These are phyloP conservation scores for Ceratobasidium papillatum DNA, from an alignment of 1,284 basidiomycete genomes.

Conservation along the genomic window DNA sequence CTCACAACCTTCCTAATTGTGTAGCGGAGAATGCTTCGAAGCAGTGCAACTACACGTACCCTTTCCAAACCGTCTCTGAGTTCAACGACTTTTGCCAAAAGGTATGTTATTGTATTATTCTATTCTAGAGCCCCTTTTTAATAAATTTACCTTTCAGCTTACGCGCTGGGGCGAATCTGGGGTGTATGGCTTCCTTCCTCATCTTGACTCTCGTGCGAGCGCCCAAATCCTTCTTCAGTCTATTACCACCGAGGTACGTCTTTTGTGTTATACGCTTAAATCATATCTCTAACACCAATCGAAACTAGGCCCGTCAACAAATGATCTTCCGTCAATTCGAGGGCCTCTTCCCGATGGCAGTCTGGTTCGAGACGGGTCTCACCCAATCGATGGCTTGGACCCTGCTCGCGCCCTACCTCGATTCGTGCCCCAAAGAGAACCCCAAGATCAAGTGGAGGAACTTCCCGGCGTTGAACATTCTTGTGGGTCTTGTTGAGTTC, in stretches of 20 bases:
- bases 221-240: constrained; percentile 67
- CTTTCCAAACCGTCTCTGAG: constrained; percentile 65
- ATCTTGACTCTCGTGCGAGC: constrained; percentile 66
- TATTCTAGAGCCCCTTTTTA: neutral
- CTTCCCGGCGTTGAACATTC: constrained; percentile 63
- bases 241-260: constrained; percentile 65
- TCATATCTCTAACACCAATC: neutral
- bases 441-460: constrained; percentile 64
- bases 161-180: constrained; percentile 70
- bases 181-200: constrained; percentile 67
- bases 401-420: constrained; percentile 65
- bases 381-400: constrained; percentile 73
- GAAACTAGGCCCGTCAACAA: constrained; percentile 61
- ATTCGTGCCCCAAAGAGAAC: constrained; percentile 66
- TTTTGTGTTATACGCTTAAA: neutral
- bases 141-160: constrained; percentile 47
- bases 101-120: constrained; percentile 49
- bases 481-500: constrained; percentile 21
- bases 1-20: neutral
- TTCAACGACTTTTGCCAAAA: constrained; percentile 71
- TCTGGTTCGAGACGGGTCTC: constrained; percentile 62
- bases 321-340: constrained; percentile 73
- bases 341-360: constrained; percentile 70
- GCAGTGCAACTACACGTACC: constrained; percentile 69
- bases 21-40: constrained; percentile 54